Conservation (phyloP, 371 early-diverging fungal species). For the Mortierella sp. region DNA sequence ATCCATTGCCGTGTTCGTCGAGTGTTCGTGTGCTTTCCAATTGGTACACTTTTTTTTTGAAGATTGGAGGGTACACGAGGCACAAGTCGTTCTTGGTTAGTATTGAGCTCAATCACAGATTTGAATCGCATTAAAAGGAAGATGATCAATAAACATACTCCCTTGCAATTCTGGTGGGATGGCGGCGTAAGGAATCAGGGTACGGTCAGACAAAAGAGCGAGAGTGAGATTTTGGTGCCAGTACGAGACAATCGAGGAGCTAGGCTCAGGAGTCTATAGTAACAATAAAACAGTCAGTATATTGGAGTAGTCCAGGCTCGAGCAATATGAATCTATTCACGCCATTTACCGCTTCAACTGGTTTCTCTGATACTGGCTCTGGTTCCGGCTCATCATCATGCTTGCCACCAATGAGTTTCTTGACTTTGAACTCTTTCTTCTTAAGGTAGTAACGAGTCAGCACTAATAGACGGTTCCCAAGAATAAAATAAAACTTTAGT, state of each 20-base stretch:
- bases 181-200: constrained; percentile 60
- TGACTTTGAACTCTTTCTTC: constrained; percentile 68
- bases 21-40: constrained; percentile 56
- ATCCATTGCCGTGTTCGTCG: constrained; percentile 59
- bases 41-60: constrained; percentile 61
- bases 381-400: constrained; percentile 46
- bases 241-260: constrained; percentile 77
- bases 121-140: constrained; percentile 1
- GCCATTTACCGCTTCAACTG: constrained; percentile 40
- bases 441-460: constrained; percentile 80
- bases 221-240: constrained; percentile 91
- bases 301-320: neutral
- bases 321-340: neutral
- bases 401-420: constrained; percentile 72
- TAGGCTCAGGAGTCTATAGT: constrained; percentile 41
- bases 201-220: constrained; percentile 68
- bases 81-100: neutral
- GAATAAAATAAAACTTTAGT: neutral
- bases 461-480: constrained; percentile 33
- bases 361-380: constrained; percentile 47
- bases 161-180: constrained; percentile 67
- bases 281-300: neutral
- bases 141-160: constrained; percentile 53
- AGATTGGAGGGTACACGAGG: neutral
- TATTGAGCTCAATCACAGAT: constrained; percentile 19